phyloP scores from a whole-genome alignment of 225 moss, liverwort and hornwort genomes.

The Pseudisothecium myosuroides region DNA sequence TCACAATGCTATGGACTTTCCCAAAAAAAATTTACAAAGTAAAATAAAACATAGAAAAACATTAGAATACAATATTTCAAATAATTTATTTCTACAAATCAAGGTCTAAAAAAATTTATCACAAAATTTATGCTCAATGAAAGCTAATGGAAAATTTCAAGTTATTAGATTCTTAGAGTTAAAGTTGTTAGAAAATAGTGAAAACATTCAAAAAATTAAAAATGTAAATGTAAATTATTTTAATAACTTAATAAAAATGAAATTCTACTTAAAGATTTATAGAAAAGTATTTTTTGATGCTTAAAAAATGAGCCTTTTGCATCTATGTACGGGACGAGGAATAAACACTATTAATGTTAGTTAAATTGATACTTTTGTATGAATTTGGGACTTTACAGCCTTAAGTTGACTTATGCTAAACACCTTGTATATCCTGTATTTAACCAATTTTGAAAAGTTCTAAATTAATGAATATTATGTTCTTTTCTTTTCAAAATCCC shows the following conservation, averaged over 20 bases:
- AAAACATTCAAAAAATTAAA: neutral
- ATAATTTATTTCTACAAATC: fast-evolving
- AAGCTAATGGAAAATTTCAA: fast-evolving
- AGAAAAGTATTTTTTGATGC: neutral
- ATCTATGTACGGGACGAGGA: fast-evolving
- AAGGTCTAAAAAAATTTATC: fast-evolving
- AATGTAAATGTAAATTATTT: neutral
- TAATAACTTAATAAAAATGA: fast-evolving
- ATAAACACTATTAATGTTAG: neutral
- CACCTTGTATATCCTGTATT: too few species aligned
- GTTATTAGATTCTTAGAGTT: neutral
- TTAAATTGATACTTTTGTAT: neutral
- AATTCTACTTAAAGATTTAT: neutral
- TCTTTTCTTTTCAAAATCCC: too few species aligned
- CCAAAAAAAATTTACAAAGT: neutral
- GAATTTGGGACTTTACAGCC: neutral
- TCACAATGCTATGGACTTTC: neutral
- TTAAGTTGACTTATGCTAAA: neutral
- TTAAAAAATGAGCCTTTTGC: fast-evolving
- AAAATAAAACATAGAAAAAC: fast-evolving
- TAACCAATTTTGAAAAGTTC: too few species aligned
- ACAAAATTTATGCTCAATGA: fast-evolving
- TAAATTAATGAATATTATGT: too few species aligned
- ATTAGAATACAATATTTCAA: fast-evolving
- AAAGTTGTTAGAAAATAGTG: neutral